These are phyloP conservation scores for Raphanus hybrid DNA, from an alignment of 441 rosid genomes.

Conservation along the genomic window DNA sequence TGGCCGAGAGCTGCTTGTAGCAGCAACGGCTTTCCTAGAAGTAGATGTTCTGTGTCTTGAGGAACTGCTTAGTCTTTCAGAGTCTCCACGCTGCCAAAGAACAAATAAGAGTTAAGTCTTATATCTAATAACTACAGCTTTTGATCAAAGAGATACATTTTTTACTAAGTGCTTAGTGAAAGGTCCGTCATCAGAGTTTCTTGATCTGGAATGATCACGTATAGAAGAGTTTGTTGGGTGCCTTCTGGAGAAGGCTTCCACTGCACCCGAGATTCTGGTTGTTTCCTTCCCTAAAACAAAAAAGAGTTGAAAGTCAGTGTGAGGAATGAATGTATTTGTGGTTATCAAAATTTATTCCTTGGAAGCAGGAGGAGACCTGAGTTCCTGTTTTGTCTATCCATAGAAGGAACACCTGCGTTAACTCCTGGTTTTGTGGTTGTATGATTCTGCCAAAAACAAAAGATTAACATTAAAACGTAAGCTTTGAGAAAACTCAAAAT, in stretches of 20 bases:
- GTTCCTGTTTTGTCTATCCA: slow-evolving; percentile 66
- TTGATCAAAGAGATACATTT: slow-evolving; percentile 22
- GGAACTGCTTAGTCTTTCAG: slow-evolving; percentile 50
- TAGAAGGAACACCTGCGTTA: slow-evolving; percentile 59
- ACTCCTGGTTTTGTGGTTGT: slow-evolving; percentile 58
- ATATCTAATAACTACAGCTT: background rate
- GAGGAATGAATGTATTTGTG: background rate
- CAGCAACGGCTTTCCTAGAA: slow-evolving; percentile 55
- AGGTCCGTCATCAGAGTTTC: slow-evolving; percentile 68
- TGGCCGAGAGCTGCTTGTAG: slow-evolving; percentile 67
- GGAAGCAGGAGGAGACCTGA: slow-evolving; percentile 50
- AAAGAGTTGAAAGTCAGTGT: background rate
- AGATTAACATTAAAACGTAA: slow-evolving; percentile 13
- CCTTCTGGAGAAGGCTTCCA: slow-evolving; percentile 82
- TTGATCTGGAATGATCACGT: slow-evolving; percentile 68
- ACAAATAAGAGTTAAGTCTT: background rate
- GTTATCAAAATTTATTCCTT: background rate
- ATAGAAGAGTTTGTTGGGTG: slow-evolving; percentile 59
- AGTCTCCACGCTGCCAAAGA: slow-evolving; percentile 64
- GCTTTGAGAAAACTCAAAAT: slow-evolving; percentile 16
- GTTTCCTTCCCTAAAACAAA: slow-evolving; percentile 69
- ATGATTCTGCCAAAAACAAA: slow-evolving; percentile 50
- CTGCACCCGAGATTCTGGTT: slow-evolving; percentile 84
- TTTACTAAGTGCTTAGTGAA: slow-evolving; percentile 59
- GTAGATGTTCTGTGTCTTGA: slow-evolving; percentile 68